Evolutionary conservation across 2,329 filamentous ascomycete species (phyloP), one percentile per base, ranked within the genome.

Genomic region (Tolypocladium inflatum): DNA sequence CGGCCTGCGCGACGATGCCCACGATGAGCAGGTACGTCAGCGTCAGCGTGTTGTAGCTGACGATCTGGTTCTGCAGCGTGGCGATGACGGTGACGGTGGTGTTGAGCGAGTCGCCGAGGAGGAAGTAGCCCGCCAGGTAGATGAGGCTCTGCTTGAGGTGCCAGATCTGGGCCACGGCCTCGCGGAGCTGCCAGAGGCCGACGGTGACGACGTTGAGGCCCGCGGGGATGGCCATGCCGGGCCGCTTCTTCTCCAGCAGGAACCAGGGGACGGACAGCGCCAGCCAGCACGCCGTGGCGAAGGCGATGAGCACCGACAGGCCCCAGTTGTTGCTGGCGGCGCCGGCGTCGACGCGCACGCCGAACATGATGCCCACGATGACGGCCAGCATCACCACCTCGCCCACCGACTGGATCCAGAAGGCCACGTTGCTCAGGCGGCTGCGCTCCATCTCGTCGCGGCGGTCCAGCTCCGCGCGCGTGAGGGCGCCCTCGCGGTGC

Each of bases 51-150:
- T 86, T 83, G 69, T 87, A 89, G 4, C 78, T 75, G 3, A 88
- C 84, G 4, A 88, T 79, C 41, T 76, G 76, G 63, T 88, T 88
- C 65, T 89, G 86, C 6, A 88, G 70, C 0, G 84, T 88, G 0
- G 74, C 77, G 38, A 89, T 83, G 26, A 89, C 84, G 0, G 86
- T 88, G 6, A 88, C 83, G 0, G 85, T 87, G 0, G 86, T 89
- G 67, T 88, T 88, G 41, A 88, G 74, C 1, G 82, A 85, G 69
- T 89, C 86, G n/a, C 84, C 85, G 0, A 89, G 78, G 2, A 89
- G 74, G 66, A 89, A 88, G 65, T 87, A 89, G 3, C 81, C 84
- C 48, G 84, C 77, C 0, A 89, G 77, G 67, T 88, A 89, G 21
- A 87, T 73, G 35, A 88, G 68, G 61, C 80, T 85, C 70, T 89